Base-by-base conservation (phyloP, 129 eudicot genomes). In the Tanacetum coccineum region DNA sequence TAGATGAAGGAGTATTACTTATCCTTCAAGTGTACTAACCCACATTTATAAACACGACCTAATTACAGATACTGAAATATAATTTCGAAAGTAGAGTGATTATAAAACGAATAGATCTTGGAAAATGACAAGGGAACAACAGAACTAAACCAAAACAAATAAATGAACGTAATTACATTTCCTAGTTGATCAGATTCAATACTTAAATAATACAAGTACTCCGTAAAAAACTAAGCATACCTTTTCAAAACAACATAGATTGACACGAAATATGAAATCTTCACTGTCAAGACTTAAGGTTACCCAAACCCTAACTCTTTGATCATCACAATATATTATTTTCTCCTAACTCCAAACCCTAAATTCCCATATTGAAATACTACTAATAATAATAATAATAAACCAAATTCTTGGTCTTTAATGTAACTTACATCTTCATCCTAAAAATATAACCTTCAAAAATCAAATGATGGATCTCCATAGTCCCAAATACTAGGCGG, bases 381-480 rank as follows among this genome's bases (percentile, higher is more conserved):
- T 9, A 22, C 1, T 22, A 22, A 22, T 32, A 22, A 32, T 32
- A 0, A 32, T 32, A 32, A 5, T 32, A 32, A 32, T 21, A 64
- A 21, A 20, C 57, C 13, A 64, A 45, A 0, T 47, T 21, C 18
- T 6, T 21, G 6, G 26, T 20, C 62, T 58, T 13, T 39, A 13
- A 58, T 32, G 28, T 26, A 25, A 22, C 22, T 56, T 12, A 57
- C 26, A 11, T 8, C 47, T 32, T 32, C 40, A 32, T 8, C 40
- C 40, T 32, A 5, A 32, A 32, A 32, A 32, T 1, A 32, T 1
- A 32, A 3, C 5, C 40, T 54, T 78, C 76, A 76, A 75, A 75
- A 84, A 67, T 82, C 91, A 70, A 86, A 85, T 10, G 82, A 86
- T 13, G 88, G 86, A 77, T 84, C 85, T 12, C 84, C 87, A 42